Evolutionary conservation across 805 yeast species (phyloP).

Genomic region (Yamadazyma sp.): DNA sequence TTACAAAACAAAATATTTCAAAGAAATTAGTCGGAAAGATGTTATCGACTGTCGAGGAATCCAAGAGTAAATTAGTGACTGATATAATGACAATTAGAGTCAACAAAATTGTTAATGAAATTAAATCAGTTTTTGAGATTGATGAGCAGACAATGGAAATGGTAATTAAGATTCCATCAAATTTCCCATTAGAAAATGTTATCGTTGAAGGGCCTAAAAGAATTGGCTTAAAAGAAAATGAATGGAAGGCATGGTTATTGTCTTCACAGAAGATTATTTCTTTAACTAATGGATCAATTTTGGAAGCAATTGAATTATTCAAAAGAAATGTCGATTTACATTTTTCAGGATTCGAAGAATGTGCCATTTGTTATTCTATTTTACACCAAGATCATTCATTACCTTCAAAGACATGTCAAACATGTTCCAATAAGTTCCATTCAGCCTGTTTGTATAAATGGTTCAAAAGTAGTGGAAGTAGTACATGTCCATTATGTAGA

Average conservation of each 20-base stretch:
- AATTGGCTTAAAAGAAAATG: constrained; percentile 85
- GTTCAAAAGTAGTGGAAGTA: constrained; percentile 92
- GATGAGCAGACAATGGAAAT: constrained; percentile 88
- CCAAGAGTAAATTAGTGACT: constrained; percentile 29
- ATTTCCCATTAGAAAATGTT: constrained; percentile 77
- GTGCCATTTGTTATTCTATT: constrained; percentile 95
- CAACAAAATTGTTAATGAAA: constrained; percentile 59
- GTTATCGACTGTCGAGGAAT: constrained; percentile 46
- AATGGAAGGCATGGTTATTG: constrained; percentile 93
- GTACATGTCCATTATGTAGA: constrained; percentile 95
- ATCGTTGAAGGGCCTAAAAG: constrained; percentile 73
- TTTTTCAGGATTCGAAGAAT: constrained; percentile 92
- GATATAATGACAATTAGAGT: constrained; percentile 58
- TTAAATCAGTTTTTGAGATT: constrained; percentile 68
- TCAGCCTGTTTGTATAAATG: constrained; percentile 94
- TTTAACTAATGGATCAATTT: constrained; percentile 67
- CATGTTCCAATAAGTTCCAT: constrained; percentile 93
- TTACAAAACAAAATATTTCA: constrained; percentile 60
- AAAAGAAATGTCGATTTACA: constrained; percentile 75
- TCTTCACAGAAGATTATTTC: constrained; percentile 84
- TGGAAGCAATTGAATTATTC: constrained; percentile 66
- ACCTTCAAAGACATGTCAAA: constrained; percentile 83
- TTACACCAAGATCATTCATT: constrained; percentile 86
- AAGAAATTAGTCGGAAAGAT: constrained; percentile 61
- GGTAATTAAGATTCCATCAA: constrained; percentile 65